phyloP scores from a whole-genome alignment of 768 basidiomycete genomes.

The Macrolepiota albuminosa region DNA sequence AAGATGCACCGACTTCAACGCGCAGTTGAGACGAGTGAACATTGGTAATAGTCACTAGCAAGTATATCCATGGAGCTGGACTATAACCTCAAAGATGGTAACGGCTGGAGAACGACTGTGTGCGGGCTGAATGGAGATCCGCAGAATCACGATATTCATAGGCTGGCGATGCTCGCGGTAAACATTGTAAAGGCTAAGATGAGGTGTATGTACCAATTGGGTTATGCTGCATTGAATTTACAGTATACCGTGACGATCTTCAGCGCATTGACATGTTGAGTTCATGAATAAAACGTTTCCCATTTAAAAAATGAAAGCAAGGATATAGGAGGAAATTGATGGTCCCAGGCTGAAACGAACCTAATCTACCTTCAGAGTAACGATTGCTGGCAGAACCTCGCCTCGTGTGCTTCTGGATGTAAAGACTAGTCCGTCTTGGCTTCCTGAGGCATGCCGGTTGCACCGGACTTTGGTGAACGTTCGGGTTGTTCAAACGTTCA shows the following conservation, averaged over 20 bases:
- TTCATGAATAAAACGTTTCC: too few relatives aligned
- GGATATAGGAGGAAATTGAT: neutral
- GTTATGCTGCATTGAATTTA: neutral
- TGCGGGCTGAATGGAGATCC: neutral
- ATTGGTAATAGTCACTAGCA: too few relatives aligned
- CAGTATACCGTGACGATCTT: neutral
- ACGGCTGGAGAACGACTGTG: conserved; percentile 14
- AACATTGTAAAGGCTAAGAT: conserved; percentile 37
- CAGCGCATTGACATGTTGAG: too few relatives aligned
- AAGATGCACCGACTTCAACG: neutral
- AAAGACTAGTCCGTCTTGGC: neutral
- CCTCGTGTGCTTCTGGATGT: neutral
- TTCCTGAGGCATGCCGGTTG: neutral
- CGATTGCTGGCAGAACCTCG: neutral
- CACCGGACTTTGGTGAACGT: neutral
- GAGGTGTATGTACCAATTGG: neutral
- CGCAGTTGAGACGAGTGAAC: neutral
- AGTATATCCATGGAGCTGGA: too few relatives aligned
- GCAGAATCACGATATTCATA: conserved; percentile 18
- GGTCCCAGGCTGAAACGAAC: neutral
- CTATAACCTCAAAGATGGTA: too few relatives aligned
- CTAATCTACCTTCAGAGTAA: neutral
- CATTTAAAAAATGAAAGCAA: neutral
- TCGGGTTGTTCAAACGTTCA: too few relatives aligned
- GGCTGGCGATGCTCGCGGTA: conserved; percentile 57